These are phyloP conservation scores for Friedmanniomyces simplex DNA, from an alignment of 495 filamentous ascomycete species.

Conservation along the genomic window DNA sequence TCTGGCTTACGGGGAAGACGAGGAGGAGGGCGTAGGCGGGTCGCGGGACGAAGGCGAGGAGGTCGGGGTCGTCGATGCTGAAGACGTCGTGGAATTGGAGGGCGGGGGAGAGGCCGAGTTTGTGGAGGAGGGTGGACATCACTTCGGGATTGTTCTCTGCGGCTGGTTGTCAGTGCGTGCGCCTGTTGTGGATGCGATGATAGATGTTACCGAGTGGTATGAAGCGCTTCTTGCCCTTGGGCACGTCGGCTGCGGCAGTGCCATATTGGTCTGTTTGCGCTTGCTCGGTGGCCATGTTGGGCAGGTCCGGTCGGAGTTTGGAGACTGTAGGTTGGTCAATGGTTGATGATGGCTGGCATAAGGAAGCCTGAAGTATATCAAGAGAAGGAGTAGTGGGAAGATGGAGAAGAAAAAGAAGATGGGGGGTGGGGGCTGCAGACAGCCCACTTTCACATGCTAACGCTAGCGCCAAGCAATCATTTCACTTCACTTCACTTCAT, in stretches of 20 bases:
- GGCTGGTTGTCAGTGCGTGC: too few species aligned
- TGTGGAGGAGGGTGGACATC: slow-evolving; percentile 42
- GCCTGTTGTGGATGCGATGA: neutral
- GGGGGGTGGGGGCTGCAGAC: too few species aligned
- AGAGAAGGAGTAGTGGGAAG: too few species aligned
- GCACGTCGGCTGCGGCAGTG: neutral
- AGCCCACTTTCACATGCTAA: too few species aligned
- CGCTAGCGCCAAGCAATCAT: too few species aligned
- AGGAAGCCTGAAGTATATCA: too few species aligned
- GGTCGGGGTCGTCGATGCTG: slow-evolving; percentile 43
- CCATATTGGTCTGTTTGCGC: neutral
- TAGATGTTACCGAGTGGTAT: slow-evolving; percentile 28
- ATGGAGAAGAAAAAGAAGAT: too few species aligned
- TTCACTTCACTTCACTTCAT: too few species aligned
- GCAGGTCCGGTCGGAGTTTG: too few species aligned
- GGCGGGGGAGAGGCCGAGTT: slow-evolving; percentile 41
- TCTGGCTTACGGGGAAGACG: slow-evolving; percentile 40
- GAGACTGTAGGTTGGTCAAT: too few species aligned
- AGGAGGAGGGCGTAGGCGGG: slow-evolving; percentile 48
- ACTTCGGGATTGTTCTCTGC: slow-evolving; percentile 57
- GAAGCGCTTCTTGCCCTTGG: slow-evolving; percentile 7
- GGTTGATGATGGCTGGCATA: too few species aligned
- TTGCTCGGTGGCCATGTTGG: neutral
- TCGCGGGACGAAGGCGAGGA: slow-evolving; percentile 46
- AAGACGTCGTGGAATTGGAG: slow-evolving; percentile 52